Evolutionary conservation across 768 basidiomycete genomes (phyloP).

Genomic region (Amanita fuliginea): DNA sequence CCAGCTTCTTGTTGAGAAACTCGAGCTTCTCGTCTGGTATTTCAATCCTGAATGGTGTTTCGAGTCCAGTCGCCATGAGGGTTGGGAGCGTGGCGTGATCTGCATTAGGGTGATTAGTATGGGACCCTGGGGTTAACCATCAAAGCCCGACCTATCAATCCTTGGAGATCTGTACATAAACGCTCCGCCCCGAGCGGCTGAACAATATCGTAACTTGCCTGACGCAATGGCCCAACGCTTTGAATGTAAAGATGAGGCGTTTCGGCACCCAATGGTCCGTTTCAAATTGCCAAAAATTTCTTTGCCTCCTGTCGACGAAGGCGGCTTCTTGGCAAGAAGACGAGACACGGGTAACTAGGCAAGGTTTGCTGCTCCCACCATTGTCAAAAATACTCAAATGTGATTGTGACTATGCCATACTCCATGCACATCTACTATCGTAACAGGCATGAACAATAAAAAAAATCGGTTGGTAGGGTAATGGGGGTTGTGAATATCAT

Average conservation of each 20-base stretch:
- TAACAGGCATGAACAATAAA: neutral
- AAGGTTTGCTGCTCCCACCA: neutral
- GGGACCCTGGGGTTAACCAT: neutral
- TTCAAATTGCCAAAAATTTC: neutral
- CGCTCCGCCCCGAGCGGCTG: neutral
- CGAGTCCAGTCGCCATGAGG: slow-evolving; percentile 9
- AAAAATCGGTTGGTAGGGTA: neutral
- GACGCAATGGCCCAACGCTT: neutral
- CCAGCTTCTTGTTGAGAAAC: slow-evolving; percentile 26
- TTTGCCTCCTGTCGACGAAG: neutral
- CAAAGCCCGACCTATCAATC: neutral
- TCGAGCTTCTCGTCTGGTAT: slow-evolving; percentile 25
- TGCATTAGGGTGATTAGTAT: neutral
- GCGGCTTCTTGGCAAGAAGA: neutral
- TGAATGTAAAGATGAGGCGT: neutral
- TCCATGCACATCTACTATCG: neutral
- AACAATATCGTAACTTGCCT: neutral
- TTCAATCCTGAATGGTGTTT: slow-evolving; percentile 27
- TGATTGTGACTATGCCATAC: neutral
- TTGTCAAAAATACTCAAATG: neutral
- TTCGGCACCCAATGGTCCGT: neutral
- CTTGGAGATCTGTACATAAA: neutral
- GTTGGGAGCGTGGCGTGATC: neutral
- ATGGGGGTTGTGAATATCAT: neutral
- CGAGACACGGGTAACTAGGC: neutral